Evolutionary conservation across 2,329 filamentous ascomycete species (phyloP).

Genomic region (Penicillium freii): DNA sequence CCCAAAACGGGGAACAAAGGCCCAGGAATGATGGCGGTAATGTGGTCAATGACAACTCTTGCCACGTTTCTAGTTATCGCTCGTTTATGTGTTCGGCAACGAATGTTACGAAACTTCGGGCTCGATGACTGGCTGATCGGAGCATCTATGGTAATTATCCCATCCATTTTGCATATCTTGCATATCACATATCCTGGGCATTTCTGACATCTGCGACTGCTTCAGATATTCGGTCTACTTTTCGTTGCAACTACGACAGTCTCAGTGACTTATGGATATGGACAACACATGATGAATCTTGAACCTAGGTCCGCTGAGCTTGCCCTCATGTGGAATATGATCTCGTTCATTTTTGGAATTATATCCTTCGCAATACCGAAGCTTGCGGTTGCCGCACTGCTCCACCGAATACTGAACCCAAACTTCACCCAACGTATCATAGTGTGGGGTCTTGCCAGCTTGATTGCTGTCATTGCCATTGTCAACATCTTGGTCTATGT

Average conservation of each 20-base stretch:
- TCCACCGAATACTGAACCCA: constrained; percentile 25
- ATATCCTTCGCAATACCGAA: constrained; percentile 27
- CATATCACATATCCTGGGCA: background rate
- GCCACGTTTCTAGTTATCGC: constrained; percentile 31
- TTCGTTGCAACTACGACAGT: constrained; percentile 35
- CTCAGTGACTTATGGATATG: constrained; percentile 41
- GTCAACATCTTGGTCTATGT: constrained; percentile 41
- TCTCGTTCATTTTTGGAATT: constrained; percentile 28
- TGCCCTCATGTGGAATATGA: constrained; percentile 22
- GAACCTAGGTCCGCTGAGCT: constrained; percentile 15
- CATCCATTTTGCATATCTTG: background rate
- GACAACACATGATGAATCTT: constrained; percentile 38
- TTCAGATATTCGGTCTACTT: constrained; percentile 35
- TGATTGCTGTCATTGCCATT: constrained; percentile 31
- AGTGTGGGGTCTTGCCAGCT: constrained; percentile 25
- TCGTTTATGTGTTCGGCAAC: constrained; percentile 31
- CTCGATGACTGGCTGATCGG: constrained; percentile 40
- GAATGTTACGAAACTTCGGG: constrained; percentile 33
- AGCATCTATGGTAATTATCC: constrained; percentile 28
- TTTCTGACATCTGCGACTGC: background rate
- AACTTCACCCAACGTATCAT: constrained; percentile 9
- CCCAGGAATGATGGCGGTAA: constrained; percentile 30
- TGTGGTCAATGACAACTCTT: constrained; percentile 31
- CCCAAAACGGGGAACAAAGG: constrained; percentile 16
- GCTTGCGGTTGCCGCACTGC: constrained; percentile 24